phyloP scores from a whole-genome alignment of 768 basidiomycete genomes.

The Leccinum variicolor region DNA sequence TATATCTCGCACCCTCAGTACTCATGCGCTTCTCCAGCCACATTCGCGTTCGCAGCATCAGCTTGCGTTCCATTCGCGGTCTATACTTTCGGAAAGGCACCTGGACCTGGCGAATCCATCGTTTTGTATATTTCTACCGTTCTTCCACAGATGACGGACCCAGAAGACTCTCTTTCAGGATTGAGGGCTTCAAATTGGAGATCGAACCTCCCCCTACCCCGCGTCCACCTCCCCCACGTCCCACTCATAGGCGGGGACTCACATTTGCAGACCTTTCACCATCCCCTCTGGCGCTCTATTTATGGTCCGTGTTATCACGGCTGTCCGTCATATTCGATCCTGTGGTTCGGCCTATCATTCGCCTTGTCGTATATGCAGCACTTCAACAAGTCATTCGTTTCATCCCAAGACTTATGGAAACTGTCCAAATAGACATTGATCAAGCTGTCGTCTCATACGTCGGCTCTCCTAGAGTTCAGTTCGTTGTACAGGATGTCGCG shows the following conservation, averaged over 20 bases:
- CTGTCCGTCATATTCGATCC: slow-evolving; percentile 53
- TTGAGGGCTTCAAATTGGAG: slow-evolving; percentile 60
- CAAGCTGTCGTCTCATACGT: slow-evolving; percentile 49
- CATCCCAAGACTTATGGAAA: slow-evolving; percentile 66
- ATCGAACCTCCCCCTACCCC: slow-evolving; percentile 29
- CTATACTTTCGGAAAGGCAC: slow-evolving; percentile 60
- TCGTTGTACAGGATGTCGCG: slow-evolving; percentile 49
- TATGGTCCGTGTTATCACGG: slow-evolving; percentile 31
- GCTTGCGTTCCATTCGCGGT: slow-evolving; percentile 74
- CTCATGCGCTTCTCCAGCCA: slow-evolving; percentile 56
- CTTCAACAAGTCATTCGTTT: slow-evolving; percentile 60
- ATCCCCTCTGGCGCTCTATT: slow-evolving; percentile 33
- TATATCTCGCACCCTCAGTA: slow-evolving; percentile 63
- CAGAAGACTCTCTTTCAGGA: slow-evolving; percentile 57
- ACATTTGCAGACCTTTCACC: slow-evolving; percentile 39
- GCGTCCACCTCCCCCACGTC: slow-evolving; percentile 14
- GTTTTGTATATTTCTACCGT: slow-evolving; percentile 58
- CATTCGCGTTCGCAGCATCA: slow-evolving; percentile 69
- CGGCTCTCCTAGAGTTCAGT: slow-evolving; percentile 47
- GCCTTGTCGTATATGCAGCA: slow-evolving; percentile 48
- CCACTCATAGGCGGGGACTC: slow-evolving; percentile 38
- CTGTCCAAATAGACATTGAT: slow-evolving; percentile 65
- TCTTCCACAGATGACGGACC: slow-evolving; percentile 43
- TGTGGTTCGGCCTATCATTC: slow-evolving; percentile 57
- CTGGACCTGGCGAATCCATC: slow-evolving; percentile 59